Evolutionary conservation across 345 rosid species (phyloP).

Genomic region (Populus euphratica): DNA sequence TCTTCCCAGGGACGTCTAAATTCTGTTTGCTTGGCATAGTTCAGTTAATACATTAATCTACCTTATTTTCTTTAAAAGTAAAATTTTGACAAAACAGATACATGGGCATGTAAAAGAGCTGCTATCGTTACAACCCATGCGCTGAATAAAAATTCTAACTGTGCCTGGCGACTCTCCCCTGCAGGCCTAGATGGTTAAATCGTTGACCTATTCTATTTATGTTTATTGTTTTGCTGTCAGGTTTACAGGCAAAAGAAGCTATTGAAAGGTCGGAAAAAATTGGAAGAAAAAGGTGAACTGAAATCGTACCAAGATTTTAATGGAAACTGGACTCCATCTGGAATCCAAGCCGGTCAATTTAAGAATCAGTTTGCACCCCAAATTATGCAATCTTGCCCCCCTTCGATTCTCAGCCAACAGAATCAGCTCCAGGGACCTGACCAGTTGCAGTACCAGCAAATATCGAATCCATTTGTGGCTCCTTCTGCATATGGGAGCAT

Average conservation of each 20-base stretch:
- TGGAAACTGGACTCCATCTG: constrained; percentile 44
- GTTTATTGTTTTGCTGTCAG: constrained; percentile 28
- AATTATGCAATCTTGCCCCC: constrained; percentile 27
- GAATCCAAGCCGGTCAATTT: constrained; percentile 31
- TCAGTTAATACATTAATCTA: neutral
- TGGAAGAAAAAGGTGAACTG: constrained; percentile 40
- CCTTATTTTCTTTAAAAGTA: too few species aligned
- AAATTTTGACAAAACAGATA: too few species aligned
- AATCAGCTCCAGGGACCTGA: constrained; percentile 51
- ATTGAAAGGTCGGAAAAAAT: constrained; percentile 38
- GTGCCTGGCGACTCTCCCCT: neutral
- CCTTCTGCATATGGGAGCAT: constrained; percentile 48
- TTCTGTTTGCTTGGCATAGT: neutral
- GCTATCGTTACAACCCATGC: neutral
- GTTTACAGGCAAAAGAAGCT: constrained; percentile 47
- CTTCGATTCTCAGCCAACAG: constrained; percentile 44
- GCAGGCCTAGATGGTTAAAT: neutral
- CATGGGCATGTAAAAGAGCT: too few species aligned
- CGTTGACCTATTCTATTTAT: neutral
- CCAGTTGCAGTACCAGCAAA: constrained; percentile 44
- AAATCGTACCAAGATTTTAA: constrained; percentile 36
- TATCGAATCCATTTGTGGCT: constrained; percentile 41
- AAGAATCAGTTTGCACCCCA: constrained; percentile 40
- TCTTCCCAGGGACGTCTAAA: neutral
- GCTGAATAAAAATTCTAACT: neutral